These are phyloP conservation scores for Talaromyces marneffei DNA, from an alignment of 2,329 filamentous ascomycete species.

Conservation along the genomic window DNA sequence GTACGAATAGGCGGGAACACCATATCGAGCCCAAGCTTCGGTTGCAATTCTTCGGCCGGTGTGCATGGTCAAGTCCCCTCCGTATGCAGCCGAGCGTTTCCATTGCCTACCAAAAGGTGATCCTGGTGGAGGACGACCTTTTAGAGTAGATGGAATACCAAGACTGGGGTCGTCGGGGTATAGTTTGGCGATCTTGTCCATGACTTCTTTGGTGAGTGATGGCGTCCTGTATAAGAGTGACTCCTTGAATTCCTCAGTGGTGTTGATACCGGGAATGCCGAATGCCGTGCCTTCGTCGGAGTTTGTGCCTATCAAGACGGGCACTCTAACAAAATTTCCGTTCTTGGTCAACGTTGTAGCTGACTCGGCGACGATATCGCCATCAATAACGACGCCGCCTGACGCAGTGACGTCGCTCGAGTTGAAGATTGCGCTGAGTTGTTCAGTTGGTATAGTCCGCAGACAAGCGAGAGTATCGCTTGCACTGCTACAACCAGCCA, in stretches of 20 bases:
- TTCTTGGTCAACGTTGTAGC: conserved; percentile 52
- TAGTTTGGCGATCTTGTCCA: neutral
- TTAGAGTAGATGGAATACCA: conserved; percentile 7
- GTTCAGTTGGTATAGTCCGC: conserved; percentile 62
- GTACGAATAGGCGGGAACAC: conserved; percentile 6
- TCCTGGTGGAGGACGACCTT: neutral
- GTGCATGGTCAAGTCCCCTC: conserved; percentile 10
- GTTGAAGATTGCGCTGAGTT: conserved; percentile 45
- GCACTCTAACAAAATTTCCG: conserved; percentile 56
- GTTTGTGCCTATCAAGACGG: conserved; percentile 65
- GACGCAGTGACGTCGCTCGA: neutral
- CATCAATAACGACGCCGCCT: conserved; percentile 42
- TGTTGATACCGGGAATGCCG: conserved; percentile 9
- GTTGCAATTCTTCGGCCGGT: neutral
- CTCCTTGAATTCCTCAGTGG: neutral
- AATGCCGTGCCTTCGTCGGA: conserved; percentile 78
- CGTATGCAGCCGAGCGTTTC: conserved; percentile 12
- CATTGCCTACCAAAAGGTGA: conserved; percentile 1
- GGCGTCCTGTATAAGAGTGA: neutral
- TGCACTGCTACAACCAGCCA: conserved; percentile 31
- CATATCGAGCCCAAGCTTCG: conserved; percentile 3
- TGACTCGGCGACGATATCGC: conserved; percentile 54
- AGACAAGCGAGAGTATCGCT: conserved; percentile 46
- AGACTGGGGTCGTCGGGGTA: conserved; percentile 7
- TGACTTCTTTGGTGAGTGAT: neutral